These are phyloP conservation scores for Hericium rajendrae DNA, from an alignment of 768 basidiomycete species.

Conservation along the genomic window DNA sequence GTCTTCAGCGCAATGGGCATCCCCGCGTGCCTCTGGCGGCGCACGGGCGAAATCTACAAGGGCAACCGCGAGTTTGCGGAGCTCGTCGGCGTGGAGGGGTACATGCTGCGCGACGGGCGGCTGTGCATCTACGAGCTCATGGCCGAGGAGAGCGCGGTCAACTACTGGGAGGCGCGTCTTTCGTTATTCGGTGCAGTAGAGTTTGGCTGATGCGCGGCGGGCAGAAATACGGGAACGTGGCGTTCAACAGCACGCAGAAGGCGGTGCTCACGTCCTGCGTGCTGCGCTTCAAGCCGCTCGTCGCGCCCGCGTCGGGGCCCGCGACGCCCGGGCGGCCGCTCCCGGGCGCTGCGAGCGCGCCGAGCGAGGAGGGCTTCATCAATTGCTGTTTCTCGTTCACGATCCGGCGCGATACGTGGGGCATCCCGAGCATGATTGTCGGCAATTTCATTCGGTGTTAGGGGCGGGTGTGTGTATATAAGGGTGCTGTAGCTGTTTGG, in stretches of 20 bases:
- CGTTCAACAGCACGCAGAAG: conserved; percentile 86
- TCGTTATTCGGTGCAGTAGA: neutral
- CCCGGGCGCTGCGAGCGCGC: conserved; percentile 2
- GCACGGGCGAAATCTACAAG: conserved; percentile 98
- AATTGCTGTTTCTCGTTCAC: conserved; percentile 91
- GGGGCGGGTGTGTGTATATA: neutral
- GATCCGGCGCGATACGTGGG: conserved; percentile 75
- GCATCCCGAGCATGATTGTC: conserved; percentile 84
- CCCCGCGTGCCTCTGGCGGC: conserved; percentile 91
- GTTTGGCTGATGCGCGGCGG: no score
- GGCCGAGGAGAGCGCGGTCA: conserved; percentile 94
- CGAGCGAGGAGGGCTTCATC: conserved; percentile 64
- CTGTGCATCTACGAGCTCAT: conserved; percentile 57
- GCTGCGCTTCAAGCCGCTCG: conserved; percentile 63
- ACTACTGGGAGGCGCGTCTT: conserved; percentile 84
- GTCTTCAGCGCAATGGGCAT: conserved; percentile 95
- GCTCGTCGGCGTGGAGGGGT: conserved; percentile 78
- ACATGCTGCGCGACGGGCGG: conserved; percentile 78
- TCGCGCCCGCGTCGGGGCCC: conserved; percentile 32
- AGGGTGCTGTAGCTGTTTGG: neutral
- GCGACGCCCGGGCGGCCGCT: conserved; percentile 16
- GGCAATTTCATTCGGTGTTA: conserved; percentile 72
- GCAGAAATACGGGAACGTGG: conserved; percentile 91
- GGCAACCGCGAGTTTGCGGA: conserved; percentile 94
- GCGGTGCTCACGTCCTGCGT: conserved; percentile 90